Percentiles rank a stretch among this genome's conserved stretches.
phyloP scores from a whole-genome alignment of 108 stramenopile genomes.

The Skeletonema marinoi region DNA sequence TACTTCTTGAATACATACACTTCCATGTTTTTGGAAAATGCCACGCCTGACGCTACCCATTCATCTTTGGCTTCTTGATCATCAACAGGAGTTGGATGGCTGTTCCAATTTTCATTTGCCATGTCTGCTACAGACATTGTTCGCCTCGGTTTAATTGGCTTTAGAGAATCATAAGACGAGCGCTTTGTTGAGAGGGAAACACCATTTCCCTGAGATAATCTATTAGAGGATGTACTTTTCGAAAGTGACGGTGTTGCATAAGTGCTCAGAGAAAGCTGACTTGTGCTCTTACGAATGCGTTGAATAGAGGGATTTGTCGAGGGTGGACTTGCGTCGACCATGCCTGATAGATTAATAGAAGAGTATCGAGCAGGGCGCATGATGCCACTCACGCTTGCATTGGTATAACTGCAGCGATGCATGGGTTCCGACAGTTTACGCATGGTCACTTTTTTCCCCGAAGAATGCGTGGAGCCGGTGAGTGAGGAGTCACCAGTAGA shows the following conservation, averaged over 20 bases:
- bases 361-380: constrained; percentile 25
- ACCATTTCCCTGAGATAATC: not conserved
- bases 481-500: not conserved
- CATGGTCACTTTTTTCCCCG: not conserved
- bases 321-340: not conserved
- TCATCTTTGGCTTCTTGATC: not conserved
- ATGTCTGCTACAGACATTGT: not conserved
- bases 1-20: constrained; percentile 23
- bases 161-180: not conserved
- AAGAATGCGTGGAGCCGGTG: not conserved
- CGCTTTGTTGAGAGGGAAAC: not conserved
- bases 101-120: not conserved
- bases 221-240: not conserved
- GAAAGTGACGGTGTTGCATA: not conserved
- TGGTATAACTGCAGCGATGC: constrained; percentile 12
- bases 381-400: constrained; percentile 4
- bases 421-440: constrained; percentile 24
- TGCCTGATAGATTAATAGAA: constrained; percentile 8
- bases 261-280: not conserved
- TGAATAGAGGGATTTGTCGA: not conserved
- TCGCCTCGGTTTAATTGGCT: not conserved
- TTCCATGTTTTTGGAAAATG: constrained; percentile 28
- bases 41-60: constrained; percentile 19
- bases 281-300: not conserved
- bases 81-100: not conserved